These are phyloP conservation scores for Colletotrichum endophyticum DNA, from an alignment of 2,329 filamentous ascomycete species.

Conservation along the genomic window DNA sequence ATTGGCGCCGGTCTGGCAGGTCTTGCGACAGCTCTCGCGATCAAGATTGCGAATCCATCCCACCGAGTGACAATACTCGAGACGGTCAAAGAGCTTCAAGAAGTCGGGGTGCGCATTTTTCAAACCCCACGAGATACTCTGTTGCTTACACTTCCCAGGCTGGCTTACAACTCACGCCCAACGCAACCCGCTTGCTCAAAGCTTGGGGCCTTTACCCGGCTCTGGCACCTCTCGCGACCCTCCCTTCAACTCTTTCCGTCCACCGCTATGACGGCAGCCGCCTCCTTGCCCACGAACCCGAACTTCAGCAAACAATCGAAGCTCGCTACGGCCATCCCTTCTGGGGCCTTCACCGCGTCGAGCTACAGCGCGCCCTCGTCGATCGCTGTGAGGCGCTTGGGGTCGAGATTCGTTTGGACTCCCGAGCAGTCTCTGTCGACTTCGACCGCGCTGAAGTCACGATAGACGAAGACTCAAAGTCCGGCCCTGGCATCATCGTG, in stretches of 20 bases:
- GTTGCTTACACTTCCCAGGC: conserved; percentile 3
- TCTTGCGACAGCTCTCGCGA: conserved; percentile 10
- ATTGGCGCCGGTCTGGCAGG: conserved; percentile 19
- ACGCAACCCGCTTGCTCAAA: conserved; percentile 20
- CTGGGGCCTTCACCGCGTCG: conserved; percentile 54
- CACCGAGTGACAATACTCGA: conserved; percentile 23
- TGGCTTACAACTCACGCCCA: conserved; percentile 23
- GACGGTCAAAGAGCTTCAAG: conserved; percentile 23
- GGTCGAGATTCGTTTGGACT: conserved; percentile 28
- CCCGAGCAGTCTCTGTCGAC: conserved; percentile 3
- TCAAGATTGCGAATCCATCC: conserved; percentile 15
- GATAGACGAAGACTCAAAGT: conserved; percentile 20
- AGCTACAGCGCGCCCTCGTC: conserved; percentile 48
- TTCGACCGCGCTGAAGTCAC: conserved; percentile 29
- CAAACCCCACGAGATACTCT: background rate
- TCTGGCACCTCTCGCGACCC: conserved; percentile 15
- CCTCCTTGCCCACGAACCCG: conserved; percentile 19
- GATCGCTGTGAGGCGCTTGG: conserved; percentile 42
- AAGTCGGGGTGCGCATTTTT: conserved; percentile 18
- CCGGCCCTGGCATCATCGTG: conserved; percentile 28
- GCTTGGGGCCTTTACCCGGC: conserved; percentile 12
- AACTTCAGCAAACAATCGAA: conserved; percentile 10
- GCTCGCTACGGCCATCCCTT: conserved; percentile 35
- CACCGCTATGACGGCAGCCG: conserved; percentile 22
- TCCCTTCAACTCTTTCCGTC: conserved; percentile 20